Evolutionary conservation across 371 early-diverging fungal genomes (phyloP), one percentile per base, ranked within the genome.

Genomic region (Fennellomyces sp.): DNA sequence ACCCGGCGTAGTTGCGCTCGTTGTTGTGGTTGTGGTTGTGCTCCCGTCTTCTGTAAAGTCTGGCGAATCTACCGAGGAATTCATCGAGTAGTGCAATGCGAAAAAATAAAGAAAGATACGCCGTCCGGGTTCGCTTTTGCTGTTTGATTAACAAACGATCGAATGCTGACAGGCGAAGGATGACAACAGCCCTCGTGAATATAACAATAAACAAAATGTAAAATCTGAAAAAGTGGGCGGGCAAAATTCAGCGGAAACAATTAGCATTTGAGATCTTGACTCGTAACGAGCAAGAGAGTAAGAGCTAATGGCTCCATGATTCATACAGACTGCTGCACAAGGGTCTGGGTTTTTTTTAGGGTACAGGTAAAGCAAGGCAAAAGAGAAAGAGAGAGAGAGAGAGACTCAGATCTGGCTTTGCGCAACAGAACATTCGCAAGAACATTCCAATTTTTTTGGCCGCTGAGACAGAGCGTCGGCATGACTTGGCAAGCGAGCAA

Each of bases 1-100:
- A 36, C 33, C 23, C 8, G 39, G 15, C 21, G 53, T 25, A 26
- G 42, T 26, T 49, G 31, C 58, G 30, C 19, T 31, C 28, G 48
- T 41, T 36, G 48, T 28, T 53, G 45, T 58, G 11, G 29, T 11
- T 23, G 39, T 42, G 21, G 33, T 51, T n/a, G n/a, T n/a, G n/a
- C n/a, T n/a, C n/a, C n/a, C n/a, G n/a, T n/a, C n/a, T n/a, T n/a
- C n/a, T n/a, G n/a, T n/a, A n/a, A n/a, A n/a, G n/a, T n/a, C n/a
- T n/a, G n/a, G n/a, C n/a, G n/a, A n/a, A n/a, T n/a, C n/a, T n/a
- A n/a, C n/a, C n/a, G n/a, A n/a, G n/a, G n/a, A n/a, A n/a, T n/a
- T n/a, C n/a, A n/a, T n/a, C n/a, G n/a, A n/a, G n/a, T n/a, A n/a
- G n/a, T n/a, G n/a, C n/a, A n/a, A n/a, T n/a, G n/a, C n/a, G n/a